A percentile compares a stretch with the other conserved stretches of the same genome.
Conservation (phyloP, 352 stramenopile genomes). For the Globisporangium mamillatum region DNA sequence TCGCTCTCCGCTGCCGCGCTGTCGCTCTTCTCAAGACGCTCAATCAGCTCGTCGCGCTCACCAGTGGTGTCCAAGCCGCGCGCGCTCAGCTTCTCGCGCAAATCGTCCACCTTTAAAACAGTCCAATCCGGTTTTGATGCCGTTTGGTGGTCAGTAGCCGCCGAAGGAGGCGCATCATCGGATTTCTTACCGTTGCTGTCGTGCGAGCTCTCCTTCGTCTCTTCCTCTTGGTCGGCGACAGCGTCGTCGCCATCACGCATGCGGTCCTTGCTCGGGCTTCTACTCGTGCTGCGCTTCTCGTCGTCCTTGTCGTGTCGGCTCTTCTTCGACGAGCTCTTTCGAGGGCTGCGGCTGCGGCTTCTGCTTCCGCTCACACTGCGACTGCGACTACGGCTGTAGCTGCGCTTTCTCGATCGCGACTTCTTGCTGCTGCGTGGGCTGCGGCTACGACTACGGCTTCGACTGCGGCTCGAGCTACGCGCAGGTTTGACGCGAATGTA, state of each 20-base stretch:
- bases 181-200: slow-evolving; percentile 22
- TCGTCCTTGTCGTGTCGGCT: slow-evolving; percentile 14
- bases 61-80: slow-evolving; percentile 16
- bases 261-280: slow-evolving; percentile 13
- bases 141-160: slow-evolving; percentile 14
- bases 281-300: slow-evolving; percentile 23
- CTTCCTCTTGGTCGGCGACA: slow-evolving; percentile 13
- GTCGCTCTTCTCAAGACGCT: slow-evolving; percentile 11
- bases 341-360: slow-evolving; percentile 21
- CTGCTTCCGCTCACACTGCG: slow-evolving; percentile 33
- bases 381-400: slow-evolving; percentile 27
- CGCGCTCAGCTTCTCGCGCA: slow-evolving; percentile 21
- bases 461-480: slow-evolving; percentile 29
- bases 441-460: slow-evolving; percentile 27
- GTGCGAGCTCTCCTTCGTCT: slow-evolving; percentile 18
- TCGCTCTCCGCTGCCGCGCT: neutral
- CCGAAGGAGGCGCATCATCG: slow-evolving; percentile 16
- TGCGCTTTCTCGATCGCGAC: slow-evolving; percentile 21
- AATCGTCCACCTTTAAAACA: slow-evolving; percentile 23
- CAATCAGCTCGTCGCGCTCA: slow-evolving; percentile 19
- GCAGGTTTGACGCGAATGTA: slow-evolving; percentile 49
- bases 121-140: slow-evolving; percentile 22
- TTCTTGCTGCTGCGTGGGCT: slow-evolving; percentile 27
- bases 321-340: slow-evolving; percentile 22
- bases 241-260: neutral